A percentile compares a stretch with the other conserved stretches of the same genome.
These are phyloP conservation scores for Nematocida sp. DNA, from an alignment of 371 early-diverging fungal genomes.

Conservation along the genomic window DNA sequence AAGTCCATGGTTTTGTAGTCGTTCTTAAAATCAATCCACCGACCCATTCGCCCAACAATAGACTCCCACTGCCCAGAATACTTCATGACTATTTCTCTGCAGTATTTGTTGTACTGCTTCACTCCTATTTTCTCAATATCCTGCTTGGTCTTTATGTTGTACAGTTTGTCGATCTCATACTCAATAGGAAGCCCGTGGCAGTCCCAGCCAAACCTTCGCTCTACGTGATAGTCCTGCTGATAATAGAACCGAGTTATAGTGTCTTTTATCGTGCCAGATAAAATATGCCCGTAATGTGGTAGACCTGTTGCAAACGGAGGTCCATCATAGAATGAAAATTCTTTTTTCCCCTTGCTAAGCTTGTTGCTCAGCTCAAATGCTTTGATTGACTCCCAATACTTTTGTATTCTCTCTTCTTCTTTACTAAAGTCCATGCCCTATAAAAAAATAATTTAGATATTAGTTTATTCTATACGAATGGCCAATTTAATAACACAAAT, in stretches of 20 bases:
- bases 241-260: slow-evolving; percentile 94
- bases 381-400: slow-evolving; percentile 91
- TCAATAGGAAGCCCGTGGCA: slow-evolving; percentile 99
- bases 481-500: too few species aligned
- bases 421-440: slow-evolving; percentile 58
- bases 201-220: slow-evolving; percentile 99
- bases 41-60: slow-evolving; percentile 92
- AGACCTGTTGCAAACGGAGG: slow-evolving; percentile 99
- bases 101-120: slow-evolving; percentile 94
- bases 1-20: slow-evolving; percentile 95
- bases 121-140: slow-evolving; percentile 95
- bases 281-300: slow-evolving; percentile 99
- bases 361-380: slow-evolving; percentile 88
- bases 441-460: slow-evolving; percentile 25
- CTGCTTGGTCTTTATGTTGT: slow-evolving; percentile 76
- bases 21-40: slow-evolving; percentile 99
- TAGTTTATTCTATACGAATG: too few species aligned
- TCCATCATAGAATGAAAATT: slow-evolving; percentile 79
- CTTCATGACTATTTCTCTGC: slow-evolving; percentile 94
- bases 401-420: slow-evolving; percentile 88
- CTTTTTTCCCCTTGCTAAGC: slow-evolving; percentile 73
- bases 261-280: slow-evolving; percentile 99
- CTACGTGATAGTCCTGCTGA: slow-evolving; percentile 91
- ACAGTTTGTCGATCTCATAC: slow-evolving; percentile 95
- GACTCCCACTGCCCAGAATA: slow-evolving; percentile 91